These are phyloP conservation scores for Amanita rubescens DNA, from an alignment of 768 basidiomycete species.

Conservation along the genomic window DNA sequence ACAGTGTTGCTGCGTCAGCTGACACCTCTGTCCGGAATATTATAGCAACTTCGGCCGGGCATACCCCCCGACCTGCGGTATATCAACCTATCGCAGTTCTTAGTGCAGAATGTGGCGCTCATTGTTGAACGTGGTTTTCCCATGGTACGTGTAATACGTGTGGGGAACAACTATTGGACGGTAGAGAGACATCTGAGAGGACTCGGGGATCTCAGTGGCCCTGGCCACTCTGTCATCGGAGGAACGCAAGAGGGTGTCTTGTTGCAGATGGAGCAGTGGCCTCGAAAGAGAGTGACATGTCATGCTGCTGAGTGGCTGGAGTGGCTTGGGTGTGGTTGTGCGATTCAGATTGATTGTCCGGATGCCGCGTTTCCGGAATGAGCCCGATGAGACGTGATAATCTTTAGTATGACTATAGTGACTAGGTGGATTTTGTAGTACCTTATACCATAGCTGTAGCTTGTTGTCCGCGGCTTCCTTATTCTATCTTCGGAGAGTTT, in stretches of 20 bases:
- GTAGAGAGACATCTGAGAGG: constrained; percentile 22
- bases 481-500: no score
- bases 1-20: no score
- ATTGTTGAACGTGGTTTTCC: constrained; percentile 58
- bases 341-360: constrained; percentile 21
- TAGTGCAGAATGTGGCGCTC: constrained; percentile 30
- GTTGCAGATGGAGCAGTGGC: constrained; percentile 47
- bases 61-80: constrained; percentile 47
- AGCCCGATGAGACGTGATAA: not conserved
- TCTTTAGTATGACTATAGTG: no score
- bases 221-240: not conserved
- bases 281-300: constrained; percentile 42
- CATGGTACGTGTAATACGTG: constrained; percentile 46
- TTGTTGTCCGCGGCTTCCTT: no score
- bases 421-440: no score
- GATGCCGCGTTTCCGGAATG: not conserved
- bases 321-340: constrained; percentile 56
- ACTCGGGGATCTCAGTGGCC: not conserved
- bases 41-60: constrained; percentile 52
- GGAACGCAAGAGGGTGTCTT: not conserved
- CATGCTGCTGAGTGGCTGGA: constrained; percentile 58
- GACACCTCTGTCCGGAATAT: not conserved
- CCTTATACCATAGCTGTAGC: no score
- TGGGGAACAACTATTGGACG: constrained; percentile 50
- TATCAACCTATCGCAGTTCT: constrained; percentile 46